A percentile compares a stretch with the other conserved stretches of the same genome.
These are phyloP conservation scores for Rosa rugosa DNA, from an alignment of 306 rosid genomes.

Conservation along the genomic window DNA sequence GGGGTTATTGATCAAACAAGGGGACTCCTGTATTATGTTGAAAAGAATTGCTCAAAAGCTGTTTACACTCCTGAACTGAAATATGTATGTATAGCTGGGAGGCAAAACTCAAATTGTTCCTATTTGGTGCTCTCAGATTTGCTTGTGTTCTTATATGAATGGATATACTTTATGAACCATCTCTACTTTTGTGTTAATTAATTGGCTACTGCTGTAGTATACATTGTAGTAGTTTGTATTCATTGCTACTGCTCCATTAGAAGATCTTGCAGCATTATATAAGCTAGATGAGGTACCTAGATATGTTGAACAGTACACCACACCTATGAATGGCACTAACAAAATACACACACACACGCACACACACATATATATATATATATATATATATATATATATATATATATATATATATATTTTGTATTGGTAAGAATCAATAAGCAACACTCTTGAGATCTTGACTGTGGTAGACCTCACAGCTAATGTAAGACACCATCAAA, in stretches of 20 bases:
- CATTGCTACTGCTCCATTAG: neutral
- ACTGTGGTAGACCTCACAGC: neutral
- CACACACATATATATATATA: too few species aligned
- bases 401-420: too few species aligned
- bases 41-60: conserved; percentile 70
- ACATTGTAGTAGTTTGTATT: neutral
- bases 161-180: neutral
- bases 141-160: neutral
- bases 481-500: neutral
- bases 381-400: too few species aligned
- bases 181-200: too few species aligned
- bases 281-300: neutral
- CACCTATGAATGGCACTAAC: neutral
- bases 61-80: conserved; percentile 69
- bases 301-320: neutral
- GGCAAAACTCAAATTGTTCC: conserved; percentile 42
- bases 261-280: neutral
- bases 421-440: neutral
- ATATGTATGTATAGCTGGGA: conserved; percentile 91
- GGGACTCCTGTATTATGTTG: too few species aligned
- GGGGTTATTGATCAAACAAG: too few species aligned
- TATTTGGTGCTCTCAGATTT: neutral
- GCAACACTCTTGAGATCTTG: neutral
- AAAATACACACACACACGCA: neutral
- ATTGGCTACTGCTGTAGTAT: neutral